Percentiles rank a stretch among this genome's conserved stretches.
phyloP scores from a whole-genome alignment of 108 stramenopile species.

The Nannochloropsis gaditana region DNA sequence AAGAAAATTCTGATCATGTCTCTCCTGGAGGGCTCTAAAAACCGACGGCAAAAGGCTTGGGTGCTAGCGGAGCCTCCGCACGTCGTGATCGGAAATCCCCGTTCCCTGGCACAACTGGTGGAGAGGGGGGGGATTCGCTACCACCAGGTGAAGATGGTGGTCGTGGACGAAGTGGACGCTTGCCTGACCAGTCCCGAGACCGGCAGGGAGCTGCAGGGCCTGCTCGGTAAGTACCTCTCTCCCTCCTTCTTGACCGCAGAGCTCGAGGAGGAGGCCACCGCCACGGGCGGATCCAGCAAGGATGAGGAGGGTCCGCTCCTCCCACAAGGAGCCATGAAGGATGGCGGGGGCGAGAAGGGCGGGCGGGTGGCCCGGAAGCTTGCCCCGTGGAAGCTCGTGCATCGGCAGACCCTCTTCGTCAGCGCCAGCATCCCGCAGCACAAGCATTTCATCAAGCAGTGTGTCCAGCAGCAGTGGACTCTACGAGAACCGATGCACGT shows the following conservation, averaged over 20 bases:
- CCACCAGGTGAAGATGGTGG: constrained; percentile 67
- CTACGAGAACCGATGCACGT: constrained; percentile 68
- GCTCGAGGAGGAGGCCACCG: constrained; percentile 36
- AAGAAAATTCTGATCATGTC: constrained; percentile 71
- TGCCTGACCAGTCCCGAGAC: background rate
- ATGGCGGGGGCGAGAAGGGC: background rate
- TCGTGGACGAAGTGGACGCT: constrained; percentile 83
- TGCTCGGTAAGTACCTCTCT: constrained; percentile 68
- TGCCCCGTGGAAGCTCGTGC: constrained; percentile 18
- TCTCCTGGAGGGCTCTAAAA: constrained; percentile 74
- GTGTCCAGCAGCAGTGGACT: constrained; percentile 69
- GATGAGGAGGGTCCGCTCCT: background rate
- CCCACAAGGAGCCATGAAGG: background rate
- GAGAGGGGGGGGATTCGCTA: constrained; percentile 64
- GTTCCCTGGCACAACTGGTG: constrained; percentile 67
- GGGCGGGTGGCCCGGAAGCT: constrained; percentile 23
- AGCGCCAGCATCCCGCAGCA: constrained; percentile 90
- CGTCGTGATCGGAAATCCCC: constrained; percentile 75
- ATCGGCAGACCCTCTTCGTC: constrained; percentile 80
- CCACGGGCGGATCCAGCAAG: background rate
- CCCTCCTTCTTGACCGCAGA: constrained; percentile 56
- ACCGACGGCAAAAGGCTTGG: constrained; percentile 68
- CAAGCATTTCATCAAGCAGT: constrained; percentile 76
- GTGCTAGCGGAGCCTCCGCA: constrained; percentile 86
- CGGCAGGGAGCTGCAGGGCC: constrained; percentile 64